Conservation (phyloP, 495 filamentous ascomycete species). For the Pseudevernia furfuracea region DNA sequence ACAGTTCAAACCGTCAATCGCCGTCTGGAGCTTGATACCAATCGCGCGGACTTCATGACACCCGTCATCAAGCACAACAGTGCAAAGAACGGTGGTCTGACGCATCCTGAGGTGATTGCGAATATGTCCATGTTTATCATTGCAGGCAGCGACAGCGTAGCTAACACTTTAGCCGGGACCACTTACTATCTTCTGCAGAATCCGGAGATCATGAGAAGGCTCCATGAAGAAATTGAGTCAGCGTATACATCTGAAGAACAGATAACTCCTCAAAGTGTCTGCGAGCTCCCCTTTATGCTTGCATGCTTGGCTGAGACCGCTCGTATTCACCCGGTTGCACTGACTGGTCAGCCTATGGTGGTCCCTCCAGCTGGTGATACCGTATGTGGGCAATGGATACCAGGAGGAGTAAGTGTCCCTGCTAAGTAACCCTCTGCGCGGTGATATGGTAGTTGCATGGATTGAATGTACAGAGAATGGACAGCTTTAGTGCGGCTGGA, state of each 20-base stretch:
- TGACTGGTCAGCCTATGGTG: constrained; percentile 40
- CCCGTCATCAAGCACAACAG: constrained; percentile 18
- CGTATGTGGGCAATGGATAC: constrained; percentile 17
- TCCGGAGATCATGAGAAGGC: constrained; percentile 29
- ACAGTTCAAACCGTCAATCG: constrained; percentile 37
- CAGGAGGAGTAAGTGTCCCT: constrained; percentile 11
- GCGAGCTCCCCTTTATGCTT: constrained; percentile 40
- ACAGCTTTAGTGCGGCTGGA: not conserved
- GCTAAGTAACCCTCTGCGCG: not conserved
- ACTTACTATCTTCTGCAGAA: constrained; percentile 44
- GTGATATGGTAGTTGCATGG: not conserved
- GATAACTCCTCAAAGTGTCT: constrained; percentile 33
- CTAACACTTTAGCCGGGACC: constrained; percentile 42
- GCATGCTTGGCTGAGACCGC: constrained; percentile 47
- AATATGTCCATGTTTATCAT: constrained; percentile 18
- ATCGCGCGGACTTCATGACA: constrained; percentile 23
- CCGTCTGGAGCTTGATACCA: constrained; percentile 31
- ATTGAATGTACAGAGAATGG: too few species aligned
- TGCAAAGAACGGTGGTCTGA: constrained; percentile 15
- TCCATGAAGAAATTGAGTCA: constrained; percentile 37
- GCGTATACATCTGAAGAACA: constrained; percentile 30
- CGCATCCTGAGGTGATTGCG: constrained; percentile 16
- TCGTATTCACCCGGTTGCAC: constrained; percentile 46
- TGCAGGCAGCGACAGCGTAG: constrained; percentile 52
- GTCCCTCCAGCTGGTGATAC: constrained; percentile 38